A percentile compares a stretch with the other conserved stretches of the same genome.
Conservation (phyloP, 2,329 filamentous ascomycete species). For the Delphinella strobiligena region DNA sequence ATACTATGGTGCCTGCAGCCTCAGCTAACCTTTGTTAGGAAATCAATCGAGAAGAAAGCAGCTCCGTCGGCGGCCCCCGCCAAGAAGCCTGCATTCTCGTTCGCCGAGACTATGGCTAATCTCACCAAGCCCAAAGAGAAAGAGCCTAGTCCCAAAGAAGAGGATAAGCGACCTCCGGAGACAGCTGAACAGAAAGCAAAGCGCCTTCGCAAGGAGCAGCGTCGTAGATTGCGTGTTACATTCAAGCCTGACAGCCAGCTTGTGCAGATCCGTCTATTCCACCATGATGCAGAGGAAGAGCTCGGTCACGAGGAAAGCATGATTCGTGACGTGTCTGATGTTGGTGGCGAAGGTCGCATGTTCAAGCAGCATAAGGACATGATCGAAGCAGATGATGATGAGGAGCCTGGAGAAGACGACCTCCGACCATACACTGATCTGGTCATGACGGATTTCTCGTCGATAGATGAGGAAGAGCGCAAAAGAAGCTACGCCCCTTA, state of each 20-base stretch:
- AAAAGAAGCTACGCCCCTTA: constrained; percentile 32
- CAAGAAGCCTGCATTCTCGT: constrained; percentile 23
- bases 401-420: constrained; percentile 46
- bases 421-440: constrained; percentile 7
- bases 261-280: constrained; percentile 56
- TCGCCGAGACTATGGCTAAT: constrained; percentile 26
- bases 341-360: constrained; percentile 49
- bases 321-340: constrained; percentile 60
- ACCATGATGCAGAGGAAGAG: constrained; percentile 60
- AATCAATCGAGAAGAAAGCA: constrained; percentile 12
- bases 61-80: constrained; percentile 8
- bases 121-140: constrained; percentile 40
- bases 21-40: constrained; percentile 2
- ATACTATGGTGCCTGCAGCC: neutral
- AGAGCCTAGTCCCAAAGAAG: constrained; percentile 33
- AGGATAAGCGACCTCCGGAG: constrained; percentile 45
- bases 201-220: constrained; percentile 59
- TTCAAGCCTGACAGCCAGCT: constrained; percentile 59
- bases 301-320: constrained; percentile 55
- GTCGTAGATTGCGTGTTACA: constrained; percentile 56
- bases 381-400: constrained; percentile 52
- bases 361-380: constrained; percentile 50
- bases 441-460: constrained; percentile 31
- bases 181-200: constrained; percentile 56
- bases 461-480: constrained; percentile 27